Conservation (phyloP, 768 basidiomycete genomes). For the Inosperma sp. region DNA sequence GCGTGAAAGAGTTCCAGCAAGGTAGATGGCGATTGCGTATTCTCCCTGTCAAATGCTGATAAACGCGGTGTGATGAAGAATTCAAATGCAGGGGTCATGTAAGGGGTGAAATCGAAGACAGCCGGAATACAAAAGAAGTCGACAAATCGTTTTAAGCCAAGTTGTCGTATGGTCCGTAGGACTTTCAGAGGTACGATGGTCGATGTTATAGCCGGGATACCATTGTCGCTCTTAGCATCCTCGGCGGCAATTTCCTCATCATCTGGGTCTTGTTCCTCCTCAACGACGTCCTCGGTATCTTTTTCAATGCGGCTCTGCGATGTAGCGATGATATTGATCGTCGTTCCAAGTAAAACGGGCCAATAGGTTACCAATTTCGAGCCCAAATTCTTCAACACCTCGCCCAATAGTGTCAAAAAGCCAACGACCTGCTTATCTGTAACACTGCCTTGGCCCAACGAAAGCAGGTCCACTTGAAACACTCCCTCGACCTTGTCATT, state of each 20-base stretch:
- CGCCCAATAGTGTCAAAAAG: constrained; percentile 78
- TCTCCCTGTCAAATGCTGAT: constrained; percentile 68
- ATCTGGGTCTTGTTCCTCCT: constrained; percentile 35
- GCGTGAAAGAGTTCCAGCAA: constrained; percentile 79
- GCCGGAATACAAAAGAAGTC: constrained; percentile 82
- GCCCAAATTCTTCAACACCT: constrained; percentile 79
- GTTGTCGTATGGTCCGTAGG: constrained; percentile 66
- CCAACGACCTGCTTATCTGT: constrained; percentile 72
- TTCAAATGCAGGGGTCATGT: constrained; percentile 60
- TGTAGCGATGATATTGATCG: constrained; percentile 58
- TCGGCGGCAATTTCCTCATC: constrained; percentile 33
- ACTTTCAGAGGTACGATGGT: constrained; percentile 34
- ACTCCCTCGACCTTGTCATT: constrained; percentile 11
- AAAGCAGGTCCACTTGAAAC: constrained; percentile 7
- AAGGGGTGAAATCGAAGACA: constrained; percentile 70
- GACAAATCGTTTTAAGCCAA: constrained; percentile 79
- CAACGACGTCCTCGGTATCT: constrained; percentile 29
- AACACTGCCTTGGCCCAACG: constrained; percentile 20
- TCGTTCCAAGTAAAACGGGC: constrained; percentile 68
- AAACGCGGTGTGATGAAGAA: constrained; percentile 82
- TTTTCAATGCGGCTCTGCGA: constrained; percentile 57
- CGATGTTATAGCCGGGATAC: too few relatives aligned
- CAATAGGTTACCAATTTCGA: constrained; percentile 64
- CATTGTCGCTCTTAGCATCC: too few relatives aligned
- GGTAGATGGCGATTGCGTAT: constrained; percentile 87